Evolutionary conservation across 2,329 filamentous ascomycete species (phyloP), one percentile per base, ranked within the genome.

Genomic region (Stemphylium vesicarium): DNA sequence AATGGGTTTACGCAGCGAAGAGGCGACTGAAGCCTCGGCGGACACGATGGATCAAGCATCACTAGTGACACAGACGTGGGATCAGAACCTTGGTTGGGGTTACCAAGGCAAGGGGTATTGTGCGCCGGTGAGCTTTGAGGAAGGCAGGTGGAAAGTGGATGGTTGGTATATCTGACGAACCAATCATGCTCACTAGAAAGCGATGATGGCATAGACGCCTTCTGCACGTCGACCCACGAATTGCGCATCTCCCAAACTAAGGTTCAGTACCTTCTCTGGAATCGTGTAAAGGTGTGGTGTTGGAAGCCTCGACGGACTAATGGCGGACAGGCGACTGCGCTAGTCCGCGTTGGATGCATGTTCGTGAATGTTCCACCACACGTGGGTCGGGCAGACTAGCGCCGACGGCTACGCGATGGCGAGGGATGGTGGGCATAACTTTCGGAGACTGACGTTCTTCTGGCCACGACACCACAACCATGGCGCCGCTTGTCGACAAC

Each of bases 401-500:
- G 50, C 50, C 45, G 50, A 51, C 38, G 46, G 48, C 53, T 22
- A 29, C 43, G 57, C 55, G 50, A 60, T 54, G 55, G 55, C 56
- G 54, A 66, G 40, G 26, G 44, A 55, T 41, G 33, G 48, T 15
- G 43, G 50, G 55, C 54, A 62, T 59, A 54, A 51, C 58, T 20
- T 43, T 59, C 50, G 24, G 54, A 49, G 46, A 53, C 55, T 47
- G 48, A 55, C 48, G 55, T 49, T 50, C 61, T 31, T 52, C 43
- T 58, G 50, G 45, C 56, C 56, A 61, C 64, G 60, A 62, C 60
- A 52, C 50, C 26, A 45, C 38, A 62, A 71, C 60, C 53, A 74
- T 74, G 73, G 62, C 63, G 53, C 87, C 88, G 76, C 89, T 99
- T 77, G 92, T 98, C 77, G 91, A 96, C 80, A 94, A 92, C 78